Evolutionary conservation across 208 protist genomes (phyloP), one percentile per base, ranked within the genome.

Genomic region (Herpetomonas tarakana): DNA sequence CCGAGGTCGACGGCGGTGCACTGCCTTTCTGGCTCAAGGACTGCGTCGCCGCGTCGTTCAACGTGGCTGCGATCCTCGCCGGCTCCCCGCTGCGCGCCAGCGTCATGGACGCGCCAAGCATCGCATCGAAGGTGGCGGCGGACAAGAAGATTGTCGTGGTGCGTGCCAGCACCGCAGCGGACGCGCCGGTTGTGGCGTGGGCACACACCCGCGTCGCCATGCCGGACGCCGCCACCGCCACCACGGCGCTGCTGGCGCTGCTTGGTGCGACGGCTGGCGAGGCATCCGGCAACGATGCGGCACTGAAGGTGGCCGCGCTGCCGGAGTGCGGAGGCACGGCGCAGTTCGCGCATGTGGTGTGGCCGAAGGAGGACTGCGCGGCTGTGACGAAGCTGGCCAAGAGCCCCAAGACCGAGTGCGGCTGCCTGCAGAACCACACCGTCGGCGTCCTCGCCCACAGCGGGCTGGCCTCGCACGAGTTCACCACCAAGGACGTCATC

Each of bases 101-200:
- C 31, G 74, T 92, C 26, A 61, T 76, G 53, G 86, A 92, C 26
- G 71, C 64, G 3, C n/a, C 65, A 11, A 53, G 29, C 31, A 39
- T 75, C 24, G 38, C 62, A 6, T 62, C 58, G 25, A 86, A 83
- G 58, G 55, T 64, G 12, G 28, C 69, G 0, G 71, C 53, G 0
- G 71, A 80, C 25, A 77, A 78, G 62, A 84, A 90, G 68, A 54
- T 90, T 18, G 55, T 90, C 12, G 78, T 78, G 3, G 73, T 90
- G 38, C 47, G 60, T 9, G 51, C 2, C 6, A 30, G 2, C n/a
- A 38, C 44, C 44, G 58, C 64, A 14, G 65, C 26, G 18, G 56
- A 46, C 16, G 61, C 35, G 52, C 30, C 16, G 38, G 60, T 82
- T 18, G 70, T 83, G 49, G 82, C 74, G 39, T 88, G 78, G 77